A percentile compares a stretch with the other conserved stretches of the same genome.
Evolutionary conservation across 202 grass and related monocot genomes (phyloP).

Genomic region (Musa balbisiana): DNA sequence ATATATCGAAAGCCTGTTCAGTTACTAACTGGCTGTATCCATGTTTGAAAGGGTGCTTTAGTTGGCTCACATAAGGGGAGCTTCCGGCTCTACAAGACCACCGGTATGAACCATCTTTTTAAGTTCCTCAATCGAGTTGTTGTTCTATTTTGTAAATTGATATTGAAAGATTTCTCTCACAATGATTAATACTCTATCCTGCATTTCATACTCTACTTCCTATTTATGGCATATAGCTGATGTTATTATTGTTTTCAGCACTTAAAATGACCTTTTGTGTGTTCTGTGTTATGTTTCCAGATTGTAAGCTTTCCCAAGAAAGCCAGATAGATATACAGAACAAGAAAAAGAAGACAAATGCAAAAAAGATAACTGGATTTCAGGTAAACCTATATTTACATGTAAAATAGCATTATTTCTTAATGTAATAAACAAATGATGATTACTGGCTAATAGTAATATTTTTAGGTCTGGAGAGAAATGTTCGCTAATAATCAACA

Average conservation of each 20-base stretch:
- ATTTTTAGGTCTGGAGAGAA: too few species aligned
- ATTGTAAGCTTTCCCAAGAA: slow-evolving; percentile 82
- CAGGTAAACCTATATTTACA: slow-evolving; percentile 32
- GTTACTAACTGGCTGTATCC: background rate
- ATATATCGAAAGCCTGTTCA: background rate
- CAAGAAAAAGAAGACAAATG: slow-evolving; percentile 59
- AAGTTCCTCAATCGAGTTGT: background rate
- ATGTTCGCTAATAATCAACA: too few species aligned
- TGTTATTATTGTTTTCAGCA: too few species aligned
- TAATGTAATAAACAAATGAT: too few species aligned
- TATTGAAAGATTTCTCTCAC: too few species aligned
- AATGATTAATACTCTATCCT: too few species aligned
- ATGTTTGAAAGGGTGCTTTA: slow-evolving; percentile 47
- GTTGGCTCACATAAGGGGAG: slow-evolving; percentile 84
- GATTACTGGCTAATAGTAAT: too few species aligned
- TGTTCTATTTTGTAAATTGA: too few species aligned
- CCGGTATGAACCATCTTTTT: slow-evolving; percentile 28
- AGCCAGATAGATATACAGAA: slow-evolving; percentile 68
- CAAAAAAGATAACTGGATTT: slow-evolving; percentile 85
- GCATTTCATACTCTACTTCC: too few species aligned
- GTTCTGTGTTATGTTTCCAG: slow-evolving; percentile 22
- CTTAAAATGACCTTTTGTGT: too few species aligned
- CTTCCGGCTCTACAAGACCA: slow-evolving; percentile 77
- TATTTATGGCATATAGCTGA: too few species aligned
- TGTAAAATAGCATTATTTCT: too few species aligned